These are phyloP conservation scores for slime mould (Dictyostelium discoideum) DNA, from an alignment of 78 protist species.

Conservation along the genomic window dicty_2.7 NC_007088.5:6253001-6253500, in stretches of 20 bases:
- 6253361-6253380: too few relatives aligned
- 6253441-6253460: neutral
- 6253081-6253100: too few relatives aligned
- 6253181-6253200: too few relatives aligned
- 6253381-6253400: neutral
- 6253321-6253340: too few relatives aligned
- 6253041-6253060: too few relatives aligned
- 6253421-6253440: neutral
- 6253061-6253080: too few relatives aligned
- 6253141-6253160: neutral
- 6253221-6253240: neutral
- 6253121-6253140: neutral
- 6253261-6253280: neutral
- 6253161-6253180: neutral
- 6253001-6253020: neutral
- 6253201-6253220: neutral
- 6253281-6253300: neutral
- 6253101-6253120: too few relatives aligned
- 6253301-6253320: too few relatives aligned
- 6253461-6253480: slow-evolving; percentile 9
- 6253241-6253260: neutral
- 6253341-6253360: too few relatives aligned
- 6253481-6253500: slow-evolving; percentile 4
- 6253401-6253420: neutral
- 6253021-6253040: neutral